Evolutionary conservation across 2,329 filamentous ascomycete species (phyloP), one percentile per base, ranked within the genome.

Genomic region (Trichophyton verrucosum): DNA sequence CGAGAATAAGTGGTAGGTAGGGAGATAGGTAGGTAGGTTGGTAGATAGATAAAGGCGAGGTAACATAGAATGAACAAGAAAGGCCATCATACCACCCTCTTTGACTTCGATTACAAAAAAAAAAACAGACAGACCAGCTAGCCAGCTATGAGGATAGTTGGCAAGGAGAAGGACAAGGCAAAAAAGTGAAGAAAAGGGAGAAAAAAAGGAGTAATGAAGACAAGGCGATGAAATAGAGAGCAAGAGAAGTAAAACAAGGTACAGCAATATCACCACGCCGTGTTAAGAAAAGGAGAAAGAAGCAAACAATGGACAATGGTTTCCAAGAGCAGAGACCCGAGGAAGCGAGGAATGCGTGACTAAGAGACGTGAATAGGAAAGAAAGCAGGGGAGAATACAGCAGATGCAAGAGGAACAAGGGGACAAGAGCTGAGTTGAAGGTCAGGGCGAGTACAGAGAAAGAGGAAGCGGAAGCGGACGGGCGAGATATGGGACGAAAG

Each of bases 11-110:
- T 13, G 33, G 33, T 4, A 38, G 3, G 20, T 22, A 49, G 46
- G 46, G 8, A 49, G 20, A 17, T 7, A 33, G 30, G 30, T 3
- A 38, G 11, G 33, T 20, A 20, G 20, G 33, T 20, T 1, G 20
- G 20, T 20, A 20, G 20, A 2, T 1, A 13, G 33, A 3, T 13
- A 38, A 38, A 38, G 33, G 33, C 11, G 11, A 38, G 9, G 33
- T 38, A 38, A 38, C 22, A 17, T 44, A 44, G 68, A 71, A 71
- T 75, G 70, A 68, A 71, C 72, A 68, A 68, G 61, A 73, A 44
- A 24, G 27, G 33, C 46, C 59, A 63, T 61, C 53, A 38, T 13
- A 38, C 40, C 61, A 64, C 61, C 66, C 33, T 38, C 33, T 38
- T 66, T 63, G 67, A 51, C 20, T 51, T 51, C 3, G 22, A 51